A percentile compares a stretch with the other conserved stretches of the same genome.
Evolutionary conservation across 1,139 yeast species (phyloP).

Genomic region (Candida sp.): DNA sequence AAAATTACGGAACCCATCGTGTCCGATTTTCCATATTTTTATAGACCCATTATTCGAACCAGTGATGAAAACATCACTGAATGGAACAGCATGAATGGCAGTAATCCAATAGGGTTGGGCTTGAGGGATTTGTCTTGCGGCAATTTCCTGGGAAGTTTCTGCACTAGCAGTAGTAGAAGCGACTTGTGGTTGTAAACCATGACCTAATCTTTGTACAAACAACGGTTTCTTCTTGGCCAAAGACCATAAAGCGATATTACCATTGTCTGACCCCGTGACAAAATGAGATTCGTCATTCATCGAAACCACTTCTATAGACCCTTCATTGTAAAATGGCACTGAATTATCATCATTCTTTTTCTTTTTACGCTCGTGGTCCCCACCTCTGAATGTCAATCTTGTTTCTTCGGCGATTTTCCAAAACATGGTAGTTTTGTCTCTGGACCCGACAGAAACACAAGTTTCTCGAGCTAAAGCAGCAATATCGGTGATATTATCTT

Average conservation of each 20-base stretch:
- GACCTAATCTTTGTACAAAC: slow-evolving; percentile 64
- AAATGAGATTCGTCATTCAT: slow-evolving; percentile 94
- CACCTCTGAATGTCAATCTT: slow-evolving; percentile 90
- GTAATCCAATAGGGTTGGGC: slow-evolving; percentile 86
- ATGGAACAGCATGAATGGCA: slow-evolving; percentile 82
- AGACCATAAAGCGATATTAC: slow-evolving; percentile 85
- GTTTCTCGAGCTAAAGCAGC: slow-evolving; percentile 80
- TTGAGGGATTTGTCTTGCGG: slow-evolving; percentile 56
- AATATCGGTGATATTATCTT: slow-evolving; percentile 81
- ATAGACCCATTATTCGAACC: slow-evolving; percentile 87
- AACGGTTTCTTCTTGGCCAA: slow-evolving; percentile 86
- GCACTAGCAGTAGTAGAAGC: slow-evolving; percentile 61
- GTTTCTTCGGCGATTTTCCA: slow-evolving; percentile 98
- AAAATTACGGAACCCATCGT: slow-evolving; percentile 59
- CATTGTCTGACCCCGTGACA: slow-evolving; percentile 94
- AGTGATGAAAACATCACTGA: slow-evolving; percentile 74
- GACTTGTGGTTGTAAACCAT: slow-evolving; percentile 64
- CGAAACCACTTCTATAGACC: slow-evolving; percentile 84
- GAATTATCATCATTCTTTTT: slow-evolving; percentile 18
- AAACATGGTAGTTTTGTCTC: slow-evolving; percentile 92
- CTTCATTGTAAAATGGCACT: slow-evolving; percentile 59
- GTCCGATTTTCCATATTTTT: slow-evolving; percentile 71
- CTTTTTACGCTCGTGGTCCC: slow-evolving; percentile 54
- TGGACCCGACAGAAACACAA: slow-evolving; percentile 92
- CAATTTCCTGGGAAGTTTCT: slow-evolving; percentile 43